These are phyloP conservation scores for Penicillium chermesinum DNA, from an alignment of 495 filamentous ascomycete species.

Conservation along the genomic window DNA sequence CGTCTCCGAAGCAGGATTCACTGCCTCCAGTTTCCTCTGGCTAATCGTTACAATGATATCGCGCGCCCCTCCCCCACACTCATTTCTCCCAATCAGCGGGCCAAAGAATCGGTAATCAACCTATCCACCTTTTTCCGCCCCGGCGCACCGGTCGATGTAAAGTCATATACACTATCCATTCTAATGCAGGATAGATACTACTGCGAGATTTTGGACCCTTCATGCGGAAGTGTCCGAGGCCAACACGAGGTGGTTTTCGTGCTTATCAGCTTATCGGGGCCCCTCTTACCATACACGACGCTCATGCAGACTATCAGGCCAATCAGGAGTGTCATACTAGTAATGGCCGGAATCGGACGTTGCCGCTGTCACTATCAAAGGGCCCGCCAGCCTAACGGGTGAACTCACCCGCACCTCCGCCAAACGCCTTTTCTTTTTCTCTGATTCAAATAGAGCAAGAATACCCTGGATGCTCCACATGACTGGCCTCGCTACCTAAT, in stretches of 20 bases:
- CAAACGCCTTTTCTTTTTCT: neutral
- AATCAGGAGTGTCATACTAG: neutral
- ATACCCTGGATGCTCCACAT: slow-evolving; percentile 4
- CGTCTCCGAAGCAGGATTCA: too few species aligned
- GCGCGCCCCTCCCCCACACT: too few species aligned
- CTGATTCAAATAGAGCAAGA: slow-evolving; percentile 9
- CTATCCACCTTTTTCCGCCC: too few species aligned
- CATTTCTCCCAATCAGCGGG: too few species aligned
- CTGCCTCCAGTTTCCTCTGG: too few species aligned
- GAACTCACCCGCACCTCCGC: slow-evolving; percentile 1
- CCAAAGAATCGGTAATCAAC: too few species aligned
- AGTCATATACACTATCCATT: too few species aligned
- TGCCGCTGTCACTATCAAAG: neutral
- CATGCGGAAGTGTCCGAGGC: neutral
- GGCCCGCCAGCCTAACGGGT: neutral
- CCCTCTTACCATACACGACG: slow-evolving; percentile 3
- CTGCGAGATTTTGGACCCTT: too few species aligned
- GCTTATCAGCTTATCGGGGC: slow-evolving; percentile 1
- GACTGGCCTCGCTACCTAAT: neutral
- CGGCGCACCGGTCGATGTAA: too few species aligned
- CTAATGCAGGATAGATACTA: too few species aligned
- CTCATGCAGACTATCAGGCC: neutral
- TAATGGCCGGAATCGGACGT: neutral
- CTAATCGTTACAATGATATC: too few species aligned
- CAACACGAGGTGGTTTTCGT: neutral